Conservation (phyloP, 495 filamentous ascomycete species). For the Aspergillus funiculosus region DNA sequence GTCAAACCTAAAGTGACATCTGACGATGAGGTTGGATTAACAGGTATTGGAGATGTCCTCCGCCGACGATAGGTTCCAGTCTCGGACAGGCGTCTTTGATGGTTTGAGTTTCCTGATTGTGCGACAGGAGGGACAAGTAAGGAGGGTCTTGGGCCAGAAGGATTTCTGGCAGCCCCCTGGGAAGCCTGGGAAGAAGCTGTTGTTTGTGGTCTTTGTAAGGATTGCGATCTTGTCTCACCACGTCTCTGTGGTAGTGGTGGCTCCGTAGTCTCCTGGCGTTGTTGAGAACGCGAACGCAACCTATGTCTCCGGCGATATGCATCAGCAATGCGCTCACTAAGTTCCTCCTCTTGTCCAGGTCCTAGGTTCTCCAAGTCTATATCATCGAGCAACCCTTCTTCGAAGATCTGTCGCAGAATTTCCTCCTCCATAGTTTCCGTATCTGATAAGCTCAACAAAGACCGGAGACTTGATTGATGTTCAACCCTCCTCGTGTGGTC, state of each 20-base stretch:
- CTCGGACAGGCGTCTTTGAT: constrained; percentile 49
- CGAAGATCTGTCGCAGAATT: constrained; percentile 80
- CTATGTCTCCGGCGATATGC: constrained; percentile 70
- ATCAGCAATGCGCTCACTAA: constrained; percentile 82
- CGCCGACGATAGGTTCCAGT: constrained; percentile 32
- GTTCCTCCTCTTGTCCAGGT: constrained; percentile 70
- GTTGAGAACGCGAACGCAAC: constrained; percentile 31
- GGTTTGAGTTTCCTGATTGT: constrained; percentile 28
- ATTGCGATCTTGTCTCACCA: constrained; percentile 32
- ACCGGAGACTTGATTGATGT: constrained; percentile 80
- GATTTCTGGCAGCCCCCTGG: constrained; percentile 32
- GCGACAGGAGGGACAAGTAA: constrained; percentile 43
- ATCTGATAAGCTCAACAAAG: constrained; percentile 70
- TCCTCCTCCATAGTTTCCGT: constrained; percentile 83
- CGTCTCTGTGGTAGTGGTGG: constrained; percentile 21
- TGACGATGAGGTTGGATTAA: constrained; percentile 33
- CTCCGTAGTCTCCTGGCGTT: constrained; percentile 25
- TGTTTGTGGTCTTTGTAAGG: constrained; percentile 23
- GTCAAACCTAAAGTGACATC: constrained; percentile 35
- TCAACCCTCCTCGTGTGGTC: constrained; percentile 54
- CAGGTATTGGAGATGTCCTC: constrained; percentile 32
- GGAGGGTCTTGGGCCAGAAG: constrained; percentile 52
- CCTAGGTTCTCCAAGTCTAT: constrained; percentile 79
- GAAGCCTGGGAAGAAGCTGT: too few relatives aligned
- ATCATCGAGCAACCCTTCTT: constrained; percentile 80